These are phyloP conservation scores for Astrocystis sublimbata DNA, from an alignment of 495 filamentous ascomycete genomes.

Conservation along the genomic window DNA sequence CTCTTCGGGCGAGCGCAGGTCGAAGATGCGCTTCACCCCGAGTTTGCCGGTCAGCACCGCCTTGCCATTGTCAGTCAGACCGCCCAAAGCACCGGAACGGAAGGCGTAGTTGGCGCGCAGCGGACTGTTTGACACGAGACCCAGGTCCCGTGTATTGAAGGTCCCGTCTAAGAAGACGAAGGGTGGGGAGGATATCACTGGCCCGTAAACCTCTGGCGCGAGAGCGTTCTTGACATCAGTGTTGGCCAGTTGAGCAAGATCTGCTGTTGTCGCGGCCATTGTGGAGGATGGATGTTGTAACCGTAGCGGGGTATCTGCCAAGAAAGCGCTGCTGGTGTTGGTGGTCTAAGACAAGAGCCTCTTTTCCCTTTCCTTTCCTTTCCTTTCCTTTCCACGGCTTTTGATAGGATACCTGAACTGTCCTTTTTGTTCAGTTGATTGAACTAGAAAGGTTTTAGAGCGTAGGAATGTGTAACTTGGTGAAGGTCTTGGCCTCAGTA, in stretches of 20 bases:
- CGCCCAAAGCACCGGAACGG: conserved; percentile 52
- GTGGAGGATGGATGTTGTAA: not conserved
- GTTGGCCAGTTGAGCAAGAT: conserved; percentile 39
- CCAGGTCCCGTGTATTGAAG: conserved; percentile 59
- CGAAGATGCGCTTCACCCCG: conserved; percentile 44
- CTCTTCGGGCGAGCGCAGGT: conserved; percentile 44
- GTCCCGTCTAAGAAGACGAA: conserved; percentile 55
- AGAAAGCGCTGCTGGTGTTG: not conserved
- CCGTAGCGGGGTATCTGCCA: conserved; percentile 3
- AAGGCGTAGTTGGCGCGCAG: conserved; percentile 50
- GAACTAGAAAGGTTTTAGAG: not conserved
- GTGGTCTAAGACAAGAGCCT: not conserved
- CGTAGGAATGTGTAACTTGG: not conserved
- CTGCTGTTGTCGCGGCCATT: conserved; percentile 31
- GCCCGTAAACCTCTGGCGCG: conserved; percentile 25
- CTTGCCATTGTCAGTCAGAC: conserved; percentile 34
- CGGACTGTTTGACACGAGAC: conserved; percentile 43
- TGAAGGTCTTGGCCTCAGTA: conserved; percentile 3
- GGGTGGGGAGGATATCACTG: conserved; percentile 46
- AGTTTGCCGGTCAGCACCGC: conserved; percentile 42
- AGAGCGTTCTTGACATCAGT: conserved; percentile 41
- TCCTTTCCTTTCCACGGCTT: not conserved
- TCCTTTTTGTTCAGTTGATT: too few relatives aligned
- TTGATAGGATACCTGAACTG: too few relatives aligned
- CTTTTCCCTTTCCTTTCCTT: not conserved